Evolutionary conservation across 2,329 filamentous ascomycete species (phyloP).

Genomic region (Fusarium sp.): DNA sequence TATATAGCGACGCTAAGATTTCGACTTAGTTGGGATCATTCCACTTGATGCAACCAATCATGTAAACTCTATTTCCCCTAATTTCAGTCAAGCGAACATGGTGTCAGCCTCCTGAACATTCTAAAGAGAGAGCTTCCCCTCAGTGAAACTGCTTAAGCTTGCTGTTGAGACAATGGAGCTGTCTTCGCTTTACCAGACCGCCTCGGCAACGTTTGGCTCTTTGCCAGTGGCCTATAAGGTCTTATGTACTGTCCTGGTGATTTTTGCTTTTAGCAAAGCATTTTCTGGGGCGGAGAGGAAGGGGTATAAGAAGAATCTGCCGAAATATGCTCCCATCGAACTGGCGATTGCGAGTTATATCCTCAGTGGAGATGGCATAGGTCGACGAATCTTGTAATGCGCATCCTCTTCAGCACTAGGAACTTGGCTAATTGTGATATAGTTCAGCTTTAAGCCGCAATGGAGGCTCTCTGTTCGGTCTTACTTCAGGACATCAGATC

Average conservation of each 20-base stretch:
- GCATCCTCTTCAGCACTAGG: no score
- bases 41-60: background rate
- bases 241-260: background rate
- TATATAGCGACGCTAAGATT: constrained; percentile 1
- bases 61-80: background rate
- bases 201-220: background rate
- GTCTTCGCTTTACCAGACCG: background rate
- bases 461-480: constrained; percentile 32
- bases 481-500: constrained; percentile 31
- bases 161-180: background rate
- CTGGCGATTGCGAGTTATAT: constrained; percentile 20
- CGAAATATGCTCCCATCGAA: constrained; percentile 20
- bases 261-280: background rate
- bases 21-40: background rate
- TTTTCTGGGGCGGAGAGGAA: background rate
- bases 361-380: constrained; percentile 12
- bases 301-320: background rate
- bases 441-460: constrained; percentile 18
- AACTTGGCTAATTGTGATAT: background rate
- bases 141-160: background rate
- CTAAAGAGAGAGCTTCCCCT: background rate
- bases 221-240: background rate
- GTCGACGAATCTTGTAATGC: constrained; percentile 21
- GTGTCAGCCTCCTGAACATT: background rate
- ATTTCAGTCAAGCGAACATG: background rate